Evolutionary conservation across 805 yeast species (phyloP), one percentile per base, ranked within the genome.

Genomic region (Cyberlindnera maclurae): DNA sequence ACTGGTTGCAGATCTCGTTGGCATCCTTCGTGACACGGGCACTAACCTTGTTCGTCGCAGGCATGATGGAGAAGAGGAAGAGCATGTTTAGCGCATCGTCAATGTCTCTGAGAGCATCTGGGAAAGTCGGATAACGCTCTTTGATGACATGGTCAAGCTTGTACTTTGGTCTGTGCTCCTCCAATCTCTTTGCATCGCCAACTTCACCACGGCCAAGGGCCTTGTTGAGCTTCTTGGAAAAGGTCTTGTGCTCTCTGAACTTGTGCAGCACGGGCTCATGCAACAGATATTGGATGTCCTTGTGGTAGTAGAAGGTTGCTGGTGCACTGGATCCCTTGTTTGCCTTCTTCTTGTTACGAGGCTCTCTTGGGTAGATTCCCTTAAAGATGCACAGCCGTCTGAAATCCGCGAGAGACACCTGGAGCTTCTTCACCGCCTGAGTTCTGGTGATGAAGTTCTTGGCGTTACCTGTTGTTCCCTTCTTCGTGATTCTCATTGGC

Each of bases 311-410:
- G 60, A 93, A 94, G 4, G 98, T 93, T 17, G 83, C 82, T 34
- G 95, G 95, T 18, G 94, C 95, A 7, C 97, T 86, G n/a, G 96
- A 84, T 16, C 98, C 97, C 64, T 87, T 93, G 64, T 88, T 90
- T 43, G 97, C 96, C 71, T 87, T 89, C 77, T 83, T 87, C 68
- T 89, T 93, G 64, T 86, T 87, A 53, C 89, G 72, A 34, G 97
- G 97, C 59, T 88, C 97, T 60, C 98, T 77, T 39, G 98, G 98
- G 59, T 87, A 93, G 47, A 93, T 89, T 37, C 98, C 98, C 63
- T 93, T 93, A 73, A 93, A 87, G 60, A 93, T 93, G 73, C 98
- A 93, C 58, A 93, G 73, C 57, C 98, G 79, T 67, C 96, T 79
- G 75, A 93, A 93, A 65, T 93, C 98, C 11, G 97, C 97, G 36